Base-by-base conservation (phyloP, 2,329 filamentous ascomycete genomes). In the Allantophomopsis cytisporea region DNA sequence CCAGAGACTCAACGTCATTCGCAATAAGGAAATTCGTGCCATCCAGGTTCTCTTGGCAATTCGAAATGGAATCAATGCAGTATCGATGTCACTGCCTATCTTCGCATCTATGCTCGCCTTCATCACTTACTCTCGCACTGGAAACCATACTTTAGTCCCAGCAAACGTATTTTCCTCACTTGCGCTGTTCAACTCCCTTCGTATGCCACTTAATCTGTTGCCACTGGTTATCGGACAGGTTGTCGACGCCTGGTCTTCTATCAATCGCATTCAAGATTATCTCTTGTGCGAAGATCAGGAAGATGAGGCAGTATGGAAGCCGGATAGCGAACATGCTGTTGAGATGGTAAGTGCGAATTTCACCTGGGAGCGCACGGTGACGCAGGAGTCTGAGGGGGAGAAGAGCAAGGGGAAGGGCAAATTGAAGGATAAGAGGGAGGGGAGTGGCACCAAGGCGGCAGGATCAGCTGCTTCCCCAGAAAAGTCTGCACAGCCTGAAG, bases 31-130 rank as follows among this genome's bases (percentile, higher is more conserved):
- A 58, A 87, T 96, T 44, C 64, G 69, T 41, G 75, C 81, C n/a
- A 87, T 96, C 42, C 88, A 94, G 56, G 64, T 86, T 12, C 63
- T 96, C 35, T 64, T 96, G 20, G 76, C 74, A 0, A 76, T 83
- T 44, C 66, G 79, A 46, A 82, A 82, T 53, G 77, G 65, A 4
- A 77, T 83, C 51, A 71, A 77, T 48, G 73, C 76, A 7, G 64
- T 80, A 2, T 73, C 76, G 14, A 71, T 83, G 68, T 61, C 53
- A 4, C 38, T 58, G 34, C 89, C 91, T 6, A 83, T 94, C 39
- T 95, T 96, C 50, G 87, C 89, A 0, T 93, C 88, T 2, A 95
- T 96, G 86, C 60, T 96, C 32, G 76, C 89, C 0, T 96, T 96
- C 58, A 88, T 96, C 59, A 89, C 85, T 0, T 82, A 76, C 50